Evolutionary conservation across 176 grass and related monocot species (phyloP).

Genomic region (Aegilops tauschii): DNA sequence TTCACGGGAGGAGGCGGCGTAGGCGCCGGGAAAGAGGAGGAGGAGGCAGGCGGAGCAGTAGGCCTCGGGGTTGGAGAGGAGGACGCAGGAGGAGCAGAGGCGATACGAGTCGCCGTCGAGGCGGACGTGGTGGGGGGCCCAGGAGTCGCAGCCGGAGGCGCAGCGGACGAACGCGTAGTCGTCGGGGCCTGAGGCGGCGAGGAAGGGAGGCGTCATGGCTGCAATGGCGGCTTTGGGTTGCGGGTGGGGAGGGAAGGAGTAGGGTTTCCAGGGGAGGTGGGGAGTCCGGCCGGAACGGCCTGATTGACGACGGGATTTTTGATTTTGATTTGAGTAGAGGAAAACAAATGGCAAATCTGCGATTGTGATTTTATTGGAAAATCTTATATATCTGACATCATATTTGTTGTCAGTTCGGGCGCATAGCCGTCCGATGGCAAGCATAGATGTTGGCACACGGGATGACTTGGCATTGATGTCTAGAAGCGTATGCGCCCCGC

Average conservation of each 20-base stretch:
- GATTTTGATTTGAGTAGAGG: not conserved
- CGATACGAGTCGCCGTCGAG: constrained; percentile 64
- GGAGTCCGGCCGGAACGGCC: not conserved
- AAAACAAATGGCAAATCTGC: not conserved
- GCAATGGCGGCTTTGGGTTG: constrained; percentile 12
- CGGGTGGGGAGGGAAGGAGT: constrained; percentile 2
- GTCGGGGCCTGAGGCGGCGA: not conserved
- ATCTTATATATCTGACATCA: too few species aligned
- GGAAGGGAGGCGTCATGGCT: constrained; percentile 30
- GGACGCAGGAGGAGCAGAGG: constrained; percentile 83
- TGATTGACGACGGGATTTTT: constrained; percentile 10
- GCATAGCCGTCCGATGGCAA: too few species aligned
- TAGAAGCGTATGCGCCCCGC: too few species aligned
- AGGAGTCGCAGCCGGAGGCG: constrained; percentile 48
- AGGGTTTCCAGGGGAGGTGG: constrained; percentile 52
- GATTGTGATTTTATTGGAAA: too few species aligned
- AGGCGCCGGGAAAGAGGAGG: constrained; percentile 31
- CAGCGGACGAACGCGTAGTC: constrained; percentile 61
- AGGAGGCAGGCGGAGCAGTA: constrained; percentile 80
- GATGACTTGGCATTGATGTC: too few species aligned
- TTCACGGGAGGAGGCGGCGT: not conserved
- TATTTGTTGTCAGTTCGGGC: too few species aligned
- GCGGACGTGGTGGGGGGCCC: constrained; percentile 83
- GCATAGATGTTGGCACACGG: too few species aligned
- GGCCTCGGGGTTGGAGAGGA: constrained; percentile 53